These are phyloP conservation scores for Hanseniaspora opuntiae DNA, from an alignment of 805 yeast genomes.

Conservation along the genomic window DNA sequence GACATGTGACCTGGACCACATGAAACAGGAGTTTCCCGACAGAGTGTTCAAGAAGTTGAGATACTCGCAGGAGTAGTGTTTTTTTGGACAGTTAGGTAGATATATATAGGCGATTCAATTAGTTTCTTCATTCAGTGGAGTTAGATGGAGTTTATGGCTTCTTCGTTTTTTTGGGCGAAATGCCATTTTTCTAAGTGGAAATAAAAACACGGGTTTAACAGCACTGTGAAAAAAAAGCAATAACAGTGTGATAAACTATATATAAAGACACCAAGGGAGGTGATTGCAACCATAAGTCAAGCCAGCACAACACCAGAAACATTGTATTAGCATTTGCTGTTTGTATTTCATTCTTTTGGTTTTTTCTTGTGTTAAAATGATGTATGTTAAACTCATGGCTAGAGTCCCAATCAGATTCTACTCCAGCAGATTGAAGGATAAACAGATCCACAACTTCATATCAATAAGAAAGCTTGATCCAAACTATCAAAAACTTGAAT, in stretches of 20 bases:
- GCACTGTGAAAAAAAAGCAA: no score
- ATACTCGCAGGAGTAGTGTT: neutral
- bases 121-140: neutral
- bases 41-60: constrained; percentile 6
- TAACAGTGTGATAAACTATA: no score
- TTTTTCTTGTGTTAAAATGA: no score
- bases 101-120: neutral
- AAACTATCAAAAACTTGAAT: neutral
- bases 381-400: no score
- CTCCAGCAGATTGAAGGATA: neutral
- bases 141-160: neutral
- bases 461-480: neutral
- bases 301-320: no score
- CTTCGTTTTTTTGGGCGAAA: no score
- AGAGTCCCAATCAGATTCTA: neutral
- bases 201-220: no score
- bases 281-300: no score
- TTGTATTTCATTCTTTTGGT: no score
- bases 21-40: neutral
- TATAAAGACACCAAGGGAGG: no score
- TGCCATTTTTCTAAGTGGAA: no score
- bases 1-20: neutral
- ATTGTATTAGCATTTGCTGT: no score
- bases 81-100: neutral
- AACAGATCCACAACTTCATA: neutral